Evolutionary conservation across 495 filamentous ascomycete genomes (phyloP).

Genomic region (Hypomontagnella monticulosa): DNA sequence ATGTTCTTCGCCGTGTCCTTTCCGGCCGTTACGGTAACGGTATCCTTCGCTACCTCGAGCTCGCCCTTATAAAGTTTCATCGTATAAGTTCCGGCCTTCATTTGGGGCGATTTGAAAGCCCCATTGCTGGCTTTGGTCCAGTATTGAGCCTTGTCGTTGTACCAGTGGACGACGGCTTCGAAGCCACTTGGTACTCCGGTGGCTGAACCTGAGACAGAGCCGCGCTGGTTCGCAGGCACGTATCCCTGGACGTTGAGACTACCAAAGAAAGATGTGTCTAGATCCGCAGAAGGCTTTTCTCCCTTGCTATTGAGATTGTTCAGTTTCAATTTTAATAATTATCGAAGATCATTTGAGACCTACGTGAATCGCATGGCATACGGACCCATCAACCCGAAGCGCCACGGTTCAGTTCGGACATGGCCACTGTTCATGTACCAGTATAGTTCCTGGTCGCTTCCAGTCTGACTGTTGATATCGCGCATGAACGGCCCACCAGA

Average conservation of each 20-base stretch:
- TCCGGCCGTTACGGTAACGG: constrained; percentile 60
- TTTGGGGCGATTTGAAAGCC: constrained; percentile 66
- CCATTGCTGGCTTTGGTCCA: constrained; percentile 64
- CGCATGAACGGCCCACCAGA: constrained; percentile 65
- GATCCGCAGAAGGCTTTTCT: constrained; percentile 52
- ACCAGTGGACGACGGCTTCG: constrained; percentile 69
- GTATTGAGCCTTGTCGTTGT: constrained; percentile 68
- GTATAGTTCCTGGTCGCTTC: constrained; percentile 65
- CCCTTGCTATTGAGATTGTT: constrained; percentile 49
- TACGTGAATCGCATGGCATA: constrained; percentile 66
- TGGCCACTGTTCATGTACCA: constrained; percentile 72
- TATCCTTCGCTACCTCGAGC: constrained; percentile 57
- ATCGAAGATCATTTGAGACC: constrained; percentile 52
- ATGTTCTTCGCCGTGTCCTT: constrained; percentile 59
- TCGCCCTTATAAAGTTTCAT: constrained; percentile 71
- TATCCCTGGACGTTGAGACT: constrained; percentile 63
- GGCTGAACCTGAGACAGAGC: constrained; percentile 66
- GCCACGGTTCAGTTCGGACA: constrained; percentile 65
- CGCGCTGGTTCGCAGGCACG: constrained; percentile 57
- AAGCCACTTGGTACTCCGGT: constrained; percentile 57
- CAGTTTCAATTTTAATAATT: not conserved
- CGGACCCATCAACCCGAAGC: constrained; percentile 68
- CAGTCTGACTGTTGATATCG: constrained; percentile 69
- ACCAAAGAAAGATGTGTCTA: constrained; percentile 66
- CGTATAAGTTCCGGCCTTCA: constrained; percentile 73